Conservation (phyloP, 768 basidiomycete species). For the Piloderma croceum region DNA sequence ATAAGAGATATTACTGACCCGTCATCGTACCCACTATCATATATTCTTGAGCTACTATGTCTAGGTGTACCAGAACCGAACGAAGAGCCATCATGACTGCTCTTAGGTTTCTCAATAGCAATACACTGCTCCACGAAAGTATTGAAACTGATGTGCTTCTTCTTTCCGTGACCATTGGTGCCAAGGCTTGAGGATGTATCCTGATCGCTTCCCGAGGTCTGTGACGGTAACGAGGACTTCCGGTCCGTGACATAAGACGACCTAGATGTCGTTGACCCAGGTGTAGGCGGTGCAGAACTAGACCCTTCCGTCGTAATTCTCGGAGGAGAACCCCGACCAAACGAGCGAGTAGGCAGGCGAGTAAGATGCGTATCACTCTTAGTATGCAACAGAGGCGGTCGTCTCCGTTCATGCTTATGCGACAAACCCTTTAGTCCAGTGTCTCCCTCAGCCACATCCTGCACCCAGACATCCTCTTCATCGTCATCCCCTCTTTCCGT, state of each 20-base stretch:
- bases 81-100: not conserved
- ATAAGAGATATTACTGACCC: slow-evolving; percentile 41
- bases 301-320: no score
- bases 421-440: no score
- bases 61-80: slow-evolving; percentile 4
- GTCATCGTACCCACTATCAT: slow-evolving; percentile 45
- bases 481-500: slow-evolving; percentile 39
- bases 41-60: slow-evolving; percentile 1
- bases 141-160: not conserved
- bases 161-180: not conserved
- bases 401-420: no score
- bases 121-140: not conserved
- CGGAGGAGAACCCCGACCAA: slow-evolving; percentile 68
- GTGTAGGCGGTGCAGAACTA: no score
- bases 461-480: not conserved
- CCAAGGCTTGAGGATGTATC: not conserved
- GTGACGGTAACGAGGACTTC: slow-evolving; percentile 6
- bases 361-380: slow-evolving; percentile 86
- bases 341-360: slow-evolving; percentile 43
- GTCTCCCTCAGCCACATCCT: not conserved
- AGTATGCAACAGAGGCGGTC: slow-evolving; percentile 70
- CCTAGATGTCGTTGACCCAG: no score
- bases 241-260: slow-evolving; percentile 15
- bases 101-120: not conserved
- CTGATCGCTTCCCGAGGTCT: not conserved